Conservation (phyloP, 2,329 filamentous ascomycete genomes). For the Fusarium caatingaense region DNA sequence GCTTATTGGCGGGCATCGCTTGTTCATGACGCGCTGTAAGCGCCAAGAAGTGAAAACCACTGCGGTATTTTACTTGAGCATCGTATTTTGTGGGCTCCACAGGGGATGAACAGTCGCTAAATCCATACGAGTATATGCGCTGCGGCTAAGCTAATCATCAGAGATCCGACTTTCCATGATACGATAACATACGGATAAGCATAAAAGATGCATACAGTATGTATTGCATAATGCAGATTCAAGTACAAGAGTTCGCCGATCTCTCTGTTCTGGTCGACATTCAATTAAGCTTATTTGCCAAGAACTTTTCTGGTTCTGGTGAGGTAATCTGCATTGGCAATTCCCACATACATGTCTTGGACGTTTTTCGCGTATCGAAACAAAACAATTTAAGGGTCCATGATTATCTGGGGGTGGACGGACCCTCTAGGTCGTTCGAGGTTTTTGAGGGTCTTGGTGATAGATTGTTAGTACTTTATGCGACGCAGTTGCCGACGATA, state of each 20-base stretch:
- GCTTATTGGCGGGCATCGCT: conserved; percentile 27
- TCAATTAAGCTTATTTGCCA: conserved; percentile 4
- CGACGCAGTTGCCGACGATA: not conserved
- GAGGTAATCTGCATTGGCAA: not conserved
- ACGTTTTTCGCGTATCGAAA: not conserved
- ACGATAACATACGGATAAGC: not conserved
- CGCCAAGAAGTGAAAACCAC: conserved; percentile 7
- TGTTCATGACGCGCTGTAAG: conserved; percentile 1
- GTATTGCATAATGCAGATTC: too few relatives aligned
- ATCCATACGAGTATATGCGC: not conserved
- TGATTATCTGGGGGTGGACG: not conserved
- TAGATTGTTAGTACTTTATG: not conserved
- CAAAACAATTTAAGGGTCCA: not conserved
- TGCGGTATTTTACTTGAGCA: conserved; percentile 19
- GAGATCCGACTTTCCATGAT: not conserved
- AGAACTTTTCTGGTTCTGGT: not conserved
- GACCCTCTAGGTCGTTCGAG: not conserved
- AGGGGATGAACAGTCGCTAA: not conserved
- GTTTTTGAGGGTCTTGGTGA: not conserved
- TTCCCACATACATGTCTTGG: not conserved
- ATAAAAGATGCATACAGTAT: not conserved
- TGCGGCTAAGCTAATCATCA: not conserved
- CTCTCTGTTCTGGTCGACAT: not conserved
- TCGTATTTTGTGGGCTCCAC: conserved; percentile 12
- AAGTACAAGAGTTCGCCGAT: not conserved